Evolutionary conservation across 2,329 filamentous ascomycete genomes (phyloP), one percentile per base, ranked within the genome.

Genomic region (Diaporthe caulivora): DNA sequence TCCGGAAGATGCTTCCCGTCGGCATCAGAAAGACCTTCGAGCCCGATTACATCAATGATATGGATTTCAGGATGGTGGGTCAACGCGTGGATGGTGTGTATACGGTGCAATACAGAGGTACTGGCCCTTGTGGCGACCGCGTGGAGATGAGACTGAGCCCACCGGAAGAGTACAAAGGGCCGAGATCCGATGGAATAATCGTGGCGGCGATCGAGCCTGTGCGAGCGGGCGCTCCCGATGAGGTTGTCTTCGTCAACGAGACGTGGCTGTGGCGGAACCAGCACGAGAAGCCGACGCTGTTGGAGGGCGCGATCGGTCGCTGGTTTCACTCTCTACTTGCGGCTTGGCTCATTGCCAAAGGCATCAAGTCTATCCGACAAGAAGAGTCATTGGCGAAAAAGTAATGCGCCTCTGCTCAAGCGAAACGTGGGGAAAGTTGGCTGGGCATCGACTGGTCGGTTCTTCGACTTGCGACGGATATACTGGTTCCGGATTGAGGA

Each of bases 301-400:
- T 73, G 40, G 67, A 73, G 37, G 53, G 55, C 10, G 42, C 57
- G 26, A 31, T 57, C 24, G 67, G 72, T 26, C 67, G 65, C 1
- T 73, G 67, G 72, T 55, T 70, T 24, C 72, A 73, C 57, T 71
- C 72, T 21, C n/a, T 73, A 6, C 57, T 71, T 51, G 72, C 57
- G 21, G 65, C 65, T 13, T 73, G 72, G 72, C 67, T 73, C 13
- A 57, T 71, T 29, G 47, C 26, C 26, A 65, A 64, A 53, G 65
- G 67, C 21, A 65, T 65, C 34, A 24, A 49, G 53, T 58, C 65
- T 55, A 26, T 58, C 17, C 44, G 49, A 21, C 24, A 17, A 26
- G 24, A 15, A 11, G n/a, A 53, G 7, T 15, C 37, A 26, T 24
- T 42, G n/a, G 54, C 29, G 9, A 60, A 11, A 24, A 67, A 51